Conservation (phyloP, 2,329 filamentous ascomycete genomes). For the Thelonectria rubi region DNA sequence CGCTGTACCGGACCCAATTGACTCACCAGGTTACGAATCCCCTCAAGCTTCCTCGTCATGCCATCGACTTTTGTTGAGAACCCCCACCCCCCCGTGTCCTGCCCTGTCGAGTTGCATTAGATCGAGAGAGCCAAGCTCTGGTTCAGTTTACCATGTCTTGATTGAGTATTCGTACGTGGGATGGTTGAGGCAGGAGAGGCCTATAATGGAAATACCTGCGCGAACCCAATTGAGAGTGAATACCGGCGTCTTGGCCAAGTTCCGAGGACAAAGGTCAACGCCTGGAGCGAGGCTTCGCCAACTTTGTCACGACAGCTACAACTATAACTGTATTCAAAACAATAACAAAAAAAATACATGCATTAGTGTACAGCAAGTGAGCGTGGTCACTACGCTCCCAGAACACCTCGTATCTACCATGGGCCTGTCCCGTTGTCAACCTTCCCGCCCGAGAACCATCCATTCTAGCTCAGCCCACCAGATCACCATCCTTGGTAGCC, state of each 20-base stretch:
- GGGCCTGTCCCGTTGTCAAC: constrained; percentile 12
- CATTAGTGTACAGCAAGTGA: constrained; percentile 23
- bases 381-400: constrained; percentile 11
- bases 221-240: background rate
- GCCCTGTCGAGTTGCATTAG: background rate
- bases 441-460: constrained; percentile 2
- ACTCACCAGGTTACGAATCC: background rate
- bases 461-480: constrained; percentile 10
- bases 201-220: background rate
- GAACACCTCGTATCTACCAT: constrained; percentile 24
- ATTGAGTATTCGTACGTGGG: background rate
- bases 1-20: background rate
- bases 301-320: background rate
- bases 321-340: constrained; percentile 12
- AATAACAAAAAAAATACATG: constrained; percentile 14
- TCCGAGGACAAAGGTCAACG: background rate
- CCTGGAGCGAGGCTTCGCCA: background rate
- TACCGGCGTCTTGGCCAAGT: no score
- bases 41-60: background rate
- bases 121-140: background rate
- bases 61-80: background rate
- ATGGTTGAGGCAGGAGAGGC: no score
- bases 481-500: background rate
- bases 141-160: background rate
- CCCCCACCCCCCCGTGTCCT: background rate